A percentile compares a stretch with the other conserved stretches of the same genome.
Conservation (phyloP, 192 early-diverging fungal genomes). For the Spizellomyces punctatus region DNA sequence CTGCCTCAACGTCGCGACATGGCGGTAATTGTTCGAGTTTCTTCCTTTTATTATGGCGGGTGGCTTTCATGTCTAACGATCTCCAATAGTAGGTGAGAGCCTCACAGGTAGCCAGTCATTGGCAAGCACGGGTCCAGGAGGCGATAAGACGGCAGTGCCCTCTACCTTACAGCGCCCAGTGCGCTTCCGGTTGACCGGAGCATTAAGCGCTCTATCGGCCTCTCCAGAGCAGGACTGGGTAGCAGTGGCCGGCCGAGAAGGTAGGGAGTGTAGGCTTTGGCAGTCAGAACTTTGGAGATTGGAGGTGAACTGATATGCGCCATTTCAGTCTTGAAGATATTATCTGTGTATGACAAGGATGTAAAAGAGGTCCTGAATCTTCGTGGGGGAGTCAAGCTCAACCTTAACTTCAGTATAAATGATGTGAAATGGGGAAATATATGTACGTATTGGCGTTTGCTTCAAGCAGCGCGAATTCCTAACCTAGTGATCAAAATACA, state of each 20-base stretch:
- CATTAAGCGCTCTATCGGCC: constrained; percentile 56
- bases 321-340: constrained; percentile 67
- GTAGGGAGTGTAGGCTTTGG: constrained; percentile 35
- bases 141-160: too few relatives aligned
- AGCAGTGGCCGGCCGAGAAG: constrained; percentile 71
- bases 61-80: too few relatives aligned
- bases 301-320: constrained; percentile 4
- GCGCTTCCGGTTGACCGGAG: constrained; percentile 2
- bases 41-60: too few relatives aligned
- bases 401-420: constrained; percentile 60
- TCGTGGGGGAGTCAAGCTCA: constrained; percentile 57
- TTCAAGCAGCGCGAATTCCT: neutral
- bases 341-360: constrained; percentile 54
- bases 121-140: too few relatives aligned
- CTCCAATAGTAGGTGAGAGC: too few relatives aligned
- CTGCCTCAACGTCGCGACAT: too few relatives aligned
- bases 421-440: constrained; percentile 82
- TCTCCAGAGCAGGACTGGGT: constrained; percentile 64
- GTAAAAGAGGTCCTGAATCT: constrained; percentile 69
- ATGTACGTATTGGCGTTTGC: constrained; percentile 30
- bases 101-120: too few relatives aligned
- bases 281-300: neutral
- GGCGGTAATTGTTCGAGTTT: too few relatives aligned
- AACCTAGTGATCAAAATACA: neutral
- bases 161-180: neutral